Evolutionary conservation across 2,329 filamentous ascomycete species (phyloP), one percentile per base, ranked within the genome.

Genomic region (Fusarium sublunatum): DNA sequence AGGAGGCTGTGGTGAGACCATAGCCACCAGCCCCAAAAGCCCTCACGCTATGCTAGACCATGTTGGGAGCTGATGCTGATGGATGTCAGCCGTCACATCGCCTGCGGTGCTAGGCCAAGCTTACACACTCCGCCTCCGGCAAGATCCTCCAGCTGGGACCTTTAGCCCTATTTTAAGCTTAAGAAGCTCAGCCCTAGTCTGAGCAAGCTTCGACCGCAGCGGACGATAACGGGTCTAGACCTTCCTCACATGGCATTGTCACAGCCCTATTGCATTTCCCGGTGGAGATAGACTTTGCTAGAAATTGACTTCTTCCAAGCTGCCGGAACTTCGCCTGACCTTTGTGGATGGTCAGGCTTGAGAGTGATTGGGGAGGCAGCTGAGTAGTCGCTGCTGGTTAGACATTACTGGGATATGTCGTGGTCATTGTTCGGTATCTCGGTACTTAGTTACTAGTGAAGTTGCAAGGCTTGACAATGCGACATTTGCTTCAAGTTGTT

Each of bases 141-240:
- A 31, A 26, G 31, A 44, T n/a, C 9, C 42, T 43, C n/a, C 34
- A 61, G 28, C 46, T 58, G 51, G 19, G 19, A 46, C 22, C 28
- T 36, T 22, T 65, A 53, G 61, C 61, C 51, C 50, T 64, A 49
- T 61, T 61, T 57, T 65, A 61, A 64, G 49, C 61, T 64, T 65
- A 61, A 65, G 53, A 15, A 22, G 15, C 36, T 35, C 32, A 41
- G 38, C 8, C 13, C 34, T 19, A 57, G 41, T 43, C 64, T 38
- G 50, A 46, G 40, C 32, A 26, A 34, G 25, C 9, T 15, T 40
- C 2, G 24, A 19, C 36, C 42, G 40, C 35, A 60, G 47, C 8
- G 15, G 6, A 64, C 1, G 7, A 24, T 13, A 31, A 25, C 45
- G 11, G 24, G 24, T 24, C 31, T 36, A 19, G 47, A 13, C 42